Percentiles rank a stretch among this genome's conserved stretches.
phyloP scores from a whole-genome alignment of 768 basidiomycete species.

The Asterophora lycoperdoides region DNA sequence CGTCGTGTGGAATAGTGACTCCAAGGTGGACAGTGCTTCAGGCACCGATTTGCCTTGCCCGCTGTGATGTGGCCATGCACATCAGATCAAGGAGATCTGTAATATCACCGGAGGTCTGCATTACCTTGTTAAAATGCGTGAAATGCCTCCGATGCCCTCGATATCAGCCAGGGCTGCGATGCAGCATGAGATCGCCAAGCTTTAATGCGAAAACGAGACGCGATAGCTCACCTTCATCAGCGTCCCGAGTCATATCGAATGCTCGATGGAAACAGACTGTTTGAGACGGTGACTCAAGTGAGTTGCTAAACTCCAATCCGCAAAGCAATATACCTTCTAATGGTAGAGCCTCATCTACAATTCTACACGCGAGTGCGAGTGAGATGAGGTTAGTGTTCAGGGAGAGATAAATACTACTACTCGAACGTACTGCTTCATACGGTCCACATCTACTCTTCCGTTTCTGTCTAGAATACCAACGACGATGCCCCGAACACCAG shows the following conservation, averaged over 20 bases:
- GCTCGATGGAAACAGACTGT: slow-evolving; percentile 78
- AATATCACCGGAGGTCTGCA: neutral
- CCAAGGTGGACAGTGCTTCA: slow-evolving; percentile 38
- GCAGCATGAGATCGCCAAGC: slow-evolving; percentile 1
- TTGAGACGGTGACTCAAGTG: neutral
- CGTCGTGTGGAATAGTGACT: slow-evolving; percentile 34
- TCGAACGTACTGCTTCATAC: slow-evolving; percentile 44
- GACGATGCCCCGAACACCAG: slow-evolving; percentile 61
- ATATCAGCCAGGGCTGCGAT: slow-evolving; percentile 43
- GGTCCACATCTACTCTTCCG: slow-evolving; percentile 55
- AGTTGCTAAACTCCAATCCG: neutral
- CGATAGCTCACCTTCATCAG: slow-evolving; percentile 42
- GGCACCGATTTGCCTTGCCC: slow-evolving; percentile 46
- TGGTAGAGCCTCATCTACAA: slow-evolving; percentile 55
- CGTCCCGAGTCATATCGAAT: slow-evolving; percentile 65
- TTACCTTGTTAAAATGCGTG: slow-evolving; percentile 78
- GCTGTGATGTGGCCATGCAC: slow-evolving; percentile 28
- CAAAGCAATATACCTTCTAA: slow-evolving; percentile 49
- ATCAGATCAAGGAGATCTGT: neutral
- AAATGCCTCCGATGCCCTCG: slow-evolving; percentile 56
- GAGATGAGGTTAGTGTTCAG: neutral
- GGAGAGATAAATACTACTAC: slow-evolving; percentile 17
- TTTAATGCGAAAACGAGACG: neutral
- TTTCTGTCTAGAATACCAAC: slow-evolving; percentile 56
- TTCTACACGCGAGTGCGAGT: slow-evolving; percentile 26